Conservation (phyloP, 2,329 filamentous ascomycete species). For the Colletotrichum neosansevieriae region DNA sequence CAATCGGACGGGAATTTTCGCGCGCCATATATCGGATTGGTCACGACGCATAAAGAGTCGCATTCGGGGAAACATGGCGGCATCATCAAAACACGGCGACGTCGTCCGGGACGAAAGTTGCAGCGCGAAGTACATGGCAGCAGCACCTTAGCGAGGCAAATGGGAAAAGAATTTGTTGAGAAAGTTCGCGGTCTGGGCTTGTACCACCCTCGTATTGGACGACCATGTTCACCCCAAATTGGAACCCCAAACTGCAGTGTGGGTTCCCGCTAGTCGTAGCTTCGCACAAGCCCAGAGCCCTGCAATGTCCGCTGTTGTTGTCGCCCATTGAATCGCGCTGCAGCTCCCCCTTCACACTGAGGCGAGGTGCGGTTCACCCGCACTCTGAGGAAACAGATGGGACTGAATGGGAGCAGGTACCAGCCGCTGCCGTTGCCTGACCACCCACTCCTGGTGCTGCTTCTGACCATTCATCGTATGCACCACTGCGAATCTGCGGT, state of each 20-base stretch:
- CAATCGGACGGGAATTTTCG: conserved; percentile 18
- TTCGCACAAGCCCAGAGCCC: conserved; percentile 32
- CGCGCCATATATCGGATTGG: conserved; percentile 16
- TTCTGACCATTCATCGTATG: conserved; percentile 7
- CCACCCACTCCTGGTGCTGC: background rate
- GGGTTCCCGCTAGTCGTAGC: conserved; percentile 34
- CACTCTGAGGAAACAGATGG: conserved; percentile 11
- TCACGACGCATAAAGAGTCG: conserved; percentile 27
- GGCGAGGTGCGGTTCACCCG: background rate
- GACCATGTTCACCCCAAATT: conserved; percentile 20
- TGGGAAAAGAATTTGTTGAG: conserved; percentile 41
- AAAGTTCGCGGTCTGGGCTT: conserved; percentile 33
- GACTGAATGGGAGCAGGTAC: background rate
- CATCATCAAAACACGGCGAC: conserved; percentile 25
- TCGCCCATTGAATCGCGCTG: conserved; percentile 22
- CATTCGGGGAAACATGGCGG: conserved; percentile 25
- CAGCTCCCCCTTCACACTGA: background rate
- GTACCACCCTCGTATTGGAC: conserved; percentile 37
- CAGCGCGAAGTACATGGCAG: conserved; percentile 9
- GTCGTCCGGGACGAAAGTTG: conserved; percentile 8
- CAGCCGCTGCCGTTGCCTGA: conserved; percentile 10
- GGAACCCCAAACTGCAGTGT: conserved; percentile 24
- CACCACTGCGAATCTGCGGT: background rate
- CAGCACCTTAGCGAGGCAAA: conserved; percentile 21
- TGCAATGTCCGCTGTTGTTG: conserved; percentile 35